phyloP scores from a whole-genome alignment of 805 yeast genomes.

The Ogataea haglerorum region DNA sequence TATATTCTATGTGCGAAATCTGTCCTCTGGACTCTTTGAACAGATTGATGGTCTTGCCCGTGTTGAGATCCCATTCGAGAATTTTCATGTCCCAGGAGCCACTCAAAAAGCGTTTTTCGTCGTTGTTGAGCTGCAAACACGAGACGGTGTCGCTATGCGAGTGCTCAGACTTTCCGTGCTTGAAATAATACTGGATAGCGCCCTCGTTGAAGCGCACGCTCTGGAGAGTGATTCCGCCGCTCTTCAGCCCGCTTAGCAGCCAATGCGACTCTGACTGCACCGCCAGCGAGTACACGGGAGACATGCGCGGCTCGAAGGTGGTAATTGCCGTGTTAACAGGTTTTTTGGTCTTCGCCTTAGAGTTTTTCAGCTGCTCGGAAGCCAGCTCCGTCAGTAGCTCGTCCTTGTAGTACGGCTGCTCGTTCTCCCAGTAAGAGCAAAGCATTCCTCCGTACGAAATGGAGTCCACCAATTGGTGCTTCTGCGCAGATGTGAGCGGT shows the following conservation, averaged over 20 bases:
- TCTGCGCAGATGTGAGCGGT: constrained; percentile 86
- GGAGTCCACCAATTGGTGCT: constrained; percentile 83
- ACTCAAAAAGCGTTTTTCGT: constrained; percentile 63
- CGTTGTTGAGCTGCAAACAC: constrained; percentile 56
- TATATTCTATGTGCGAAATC: constrained; percentile 66
- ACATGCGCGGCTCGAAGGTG: constrained; percentile 54
- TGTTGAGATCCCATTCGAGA: constrained; percentile 79
- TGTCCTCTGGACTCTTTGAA: constrained; percentile 70
- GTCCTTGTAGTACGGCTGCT: constrained; percentile 64
- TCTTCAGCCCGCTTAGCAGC: constrained; percentile 74
- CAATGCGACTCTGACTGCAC: constrained; percentile 81
- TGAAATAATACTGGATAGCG: constrained; percentile 68
- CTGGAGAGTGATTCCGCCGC: constrained; percentile 86
- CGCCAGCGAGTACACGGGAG: constrained; percentile 86
- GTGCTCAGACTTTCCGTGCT: constrained; percentile 26
- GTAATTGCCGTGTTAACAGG: constrained; percentile 37
- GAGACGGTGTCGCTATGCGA: constrained; percentile 75
- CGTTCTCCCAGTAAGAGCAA: constrained; percentile 92
- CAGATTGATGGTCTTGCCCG: constrained; percentile 51
- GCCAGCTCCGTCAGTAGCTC: constrained; percentile 29
- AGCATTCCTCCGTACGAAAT: constrained; percentile 82
- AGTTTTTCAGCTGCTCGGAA: constrained; percentile 16
- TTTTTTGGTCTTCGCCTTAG: constrained; percentile 21
- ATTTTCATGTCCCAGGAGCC: constrained; percentile 90
- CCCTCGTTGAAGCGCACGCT: constrained; percentile 85